Base-by-base conservation (phyloP, 306 rosid genomes). In the Trichosanthes cucumerina region DNA sequence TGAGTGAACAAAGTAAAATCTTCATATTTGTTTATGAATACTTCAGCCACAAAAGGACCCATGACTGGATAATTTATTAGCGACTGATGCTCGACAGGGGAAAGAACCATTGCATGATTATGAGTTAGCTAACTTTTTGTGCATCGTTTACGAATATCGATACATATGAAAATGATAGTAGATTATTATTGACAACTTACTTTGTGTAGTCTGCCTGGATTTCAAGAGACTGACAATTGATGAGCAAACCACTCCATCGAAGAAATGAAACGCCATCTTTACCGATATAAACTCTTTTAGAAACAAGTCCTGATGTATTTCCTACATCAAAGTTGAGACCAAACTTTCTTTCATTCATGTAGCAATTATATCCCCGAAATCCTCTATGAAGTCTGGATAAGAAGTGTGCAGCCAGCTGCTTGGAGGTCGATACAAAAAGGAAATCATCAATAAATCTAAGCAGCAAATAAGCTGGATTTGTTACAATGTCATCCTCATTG, bases 181-280 rank as follows among this genome's bases (percentile, higher is more conserved):
- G 12, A 34, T 70, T 56, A 59, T 50, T 7, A 19, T 43, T 19
- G 70, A 79, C 78, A 26, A 84, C 76, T 84, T 75, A 95, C 97
- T 80, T 92, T 31, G 95, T 83, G 84, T 92, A 95, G 84, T 95
- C 97, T 68, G 96, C 97, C 85, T 86, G 97, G 81, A 95, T 86
- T 87, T 95, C 96, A 78, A 88, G 79, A 56, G 93, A 89, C 79
- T 82, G 41, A 75, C 90, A 92, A 79, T 95, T 92, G 81, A 95
- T 86, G 65, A 92, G 97, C 87, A 95, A 83, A 76, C 97, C 98
- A 88, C 96, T 88, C 96, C 96, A 92, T 69, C 79, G 86, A 78
- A 94, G 85, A 79, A 92, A 91, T 82, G 94, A 88, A 80, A 78
- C 52, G 77, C 89, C 86, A 64, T 89, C 89, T 70, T 86, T 86